A percentile compares a stretch with the other conserved stretches of the same genome.
Conservation (phyloP, 192 early-diverging fungal species). For the Martensiomyces pterosporus region DNA sequence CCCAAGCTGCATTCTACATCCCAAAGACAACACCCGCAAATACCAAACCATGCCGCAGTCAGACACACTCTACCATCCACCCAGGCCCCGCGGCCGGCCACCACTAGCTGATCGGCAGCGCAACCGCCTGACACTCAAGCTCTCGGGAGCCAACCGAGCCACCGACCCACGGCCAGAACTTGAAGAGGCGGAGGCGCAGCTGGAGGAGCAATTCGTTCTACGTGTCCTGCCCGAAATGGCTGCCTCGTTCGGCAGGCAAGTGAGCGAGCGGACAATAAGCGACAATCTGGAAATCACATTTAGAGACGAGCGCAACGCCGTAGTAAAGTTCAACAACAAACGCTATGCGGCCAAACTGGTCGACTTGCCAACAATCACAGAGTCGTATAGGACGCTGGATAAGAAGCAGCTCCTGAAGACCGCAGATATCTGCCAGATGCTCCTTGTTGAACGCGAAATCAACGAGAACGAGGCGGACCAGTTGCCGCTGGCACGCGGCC, state of each 20-base stretch:
- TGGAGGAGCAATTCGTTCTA: conserved; percentile 41
- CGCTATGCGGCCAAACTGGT: conserved; percentile 24
- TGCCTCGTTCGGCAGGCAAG: conserved; percentile 15
- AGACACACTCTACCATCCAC: conserved; percentile 10
- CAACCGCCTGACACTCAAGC: conserved; percentile 41
- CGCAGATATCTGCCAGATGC: conserved; percentile 45
- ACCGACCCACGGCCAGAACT: conserved; percentile 6
- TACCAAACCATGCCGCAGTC: conserved; percentile 2
- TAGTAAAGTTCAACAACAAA: conserved; percentile 15
- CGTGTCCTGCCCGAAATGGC: conserved; percentile 38
- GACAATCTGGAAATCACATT: conserved; percentile 36
- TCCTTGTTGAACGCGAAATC: conserved; percentile 19
- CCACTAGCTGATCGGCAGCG: conserved; percentile 40
- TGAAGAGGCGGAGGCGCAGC: conserved; percentile 25
- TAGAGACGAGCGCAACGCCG: conserved; percentile 34
- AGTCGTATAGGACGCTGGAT: conserved; percentile 35
- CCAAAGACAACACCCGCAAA: too few relatives aligned
- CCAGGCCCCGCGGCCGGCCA: conserved; percentile 41
- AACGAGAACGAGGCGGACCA: conserved; percentile 2
- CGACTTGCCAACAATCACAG: conserved; percentile 41
- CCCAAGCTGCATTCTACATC: too few relatives aligned
- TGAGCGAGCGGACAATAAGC: conserved; percentile 29
- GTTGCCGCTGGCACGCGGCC: conserved; percentile 17
- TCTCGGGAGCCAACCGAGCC: conserved; percentile 18
- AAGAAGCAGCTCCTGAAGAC: conserved; percentile 44